Evolutionary conservation across 495 filamentous ascomycete species (phyloP), one percentile per base, ranked within the genome.

Genomic region (Penicillium fimorum): DNA sequence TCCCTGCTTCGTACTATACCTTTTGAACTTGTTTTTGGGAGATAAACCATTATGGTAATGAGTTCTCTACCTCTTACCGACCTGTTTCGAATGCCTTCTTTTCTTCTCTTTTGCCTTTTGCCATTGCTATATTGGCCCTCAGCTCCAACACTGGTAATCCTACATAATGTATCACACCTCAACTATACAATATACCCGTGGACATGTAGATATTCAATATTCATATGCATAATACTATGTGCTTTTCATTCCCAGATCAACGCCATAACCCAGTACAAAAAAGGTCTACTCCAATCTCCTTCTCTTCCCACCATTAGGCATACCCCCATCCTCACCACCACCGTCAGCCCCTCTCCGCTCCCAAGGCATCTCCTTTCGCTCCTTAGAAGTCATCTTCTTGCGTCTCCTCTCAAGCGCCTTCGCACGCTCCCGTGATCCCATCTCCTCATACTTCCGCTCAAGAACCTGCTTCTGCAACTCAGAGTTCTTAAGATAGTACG

Each of bases 401-500:
- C 92, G 72, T 63, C 87, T 80, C 65, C 88, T 78, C 79, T 94
- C 90, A 57, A 96, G 84, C 15, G 83, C 85, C 70, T 83, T 87
- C 37, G 91, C 86, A 42, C 90, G 79, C 70, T 97, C 84, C 73
- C 84, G 86, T 47, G 85, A 86, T 75, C 87, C 91, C 83, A 97
- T 84, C 52, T 81, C 83, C 58, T 82, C 76, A 64, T 87, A 97
- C 70, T 87, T 85, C 63, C 96, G 86, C 58, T 89, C 70, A 55
- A 96, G 72, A 29, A 91, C 76, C 68, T 85, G 71, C 74, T 91
- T 91, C 84, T 95, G 96, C 73, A 91, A 79, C 73, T 96, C 92
- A 56, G 83, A 84, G 72, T 87, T 84, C 82, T 97, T 97, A 59
- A 97, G 76, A 68, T 87, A 96, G 67, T 92, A 98, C 6, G 93